phyloP scores from a whole-genome alignment of 148 eudicot species.

The Beta vulgaris region DNA sequence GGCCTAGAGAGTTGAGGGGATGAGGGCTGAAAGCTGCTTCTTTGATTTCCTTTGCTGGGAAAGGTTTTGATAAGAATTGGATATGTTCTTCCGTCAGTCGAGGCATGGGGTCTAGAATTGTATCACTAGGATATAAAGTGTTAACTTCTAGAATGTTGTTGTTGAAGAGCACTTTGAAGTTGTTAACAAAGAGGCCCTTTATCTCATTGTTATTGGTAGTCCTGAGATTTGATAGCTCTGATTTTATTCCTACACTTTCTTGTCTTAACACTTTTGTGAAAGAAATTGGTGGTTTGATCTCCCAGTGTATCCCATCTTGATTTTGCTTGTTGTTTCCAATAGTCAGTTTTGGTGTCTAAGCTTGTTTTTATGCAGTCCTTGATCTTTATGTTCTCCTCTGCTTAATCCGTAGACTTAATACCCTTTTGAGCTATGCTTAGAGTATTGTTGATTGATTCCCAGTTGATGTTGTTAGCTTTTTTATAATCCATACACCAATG shows the following conservation, averaged over 20 bases:
- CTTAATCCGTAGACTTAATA: not conserved
- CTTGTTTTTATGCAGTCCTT: not conserved
- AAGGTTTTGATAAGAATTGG: too few species aligned
- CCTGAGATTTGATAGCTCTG: not conserved
- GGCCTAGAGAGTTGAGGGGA: too few species aligned
- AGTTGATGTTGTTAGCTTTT: too few species aligned
- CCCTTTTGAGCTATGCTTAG: not conserved
- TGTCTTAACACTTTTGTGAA: not conserved
- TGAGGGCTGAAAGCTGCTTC: too few species aligned
- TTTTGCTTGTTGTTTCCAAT: not conserved
- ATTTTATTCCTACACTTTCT: not conserved
- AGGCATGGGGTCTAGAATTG: too few species aligned
- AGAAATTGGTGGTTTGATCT: not conserved
- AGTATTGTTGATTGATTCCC: not conserved
- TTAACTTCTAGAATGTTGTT: not conserved
- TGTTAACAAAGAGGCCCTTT: too few species aligned
- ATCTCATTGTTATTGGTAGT: not conserved
- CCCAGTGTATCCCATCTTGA: not conserved
- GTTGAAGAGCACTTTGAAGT: not conserved
- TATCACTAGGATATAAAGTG: too few species aligned
- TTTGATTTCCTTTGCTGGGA: too few species aligned
- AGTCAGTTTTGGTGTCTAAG: not conserved
- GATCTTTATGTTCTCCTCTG: not conserved
- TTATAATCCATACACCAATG: too few species aligned
- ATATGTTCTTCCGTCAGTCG: not conserved